phyloP scores from a whole-genome alignment of 2,329 filamentous ascomycete genomes.

The Curvularia verruculosa region DNA sequence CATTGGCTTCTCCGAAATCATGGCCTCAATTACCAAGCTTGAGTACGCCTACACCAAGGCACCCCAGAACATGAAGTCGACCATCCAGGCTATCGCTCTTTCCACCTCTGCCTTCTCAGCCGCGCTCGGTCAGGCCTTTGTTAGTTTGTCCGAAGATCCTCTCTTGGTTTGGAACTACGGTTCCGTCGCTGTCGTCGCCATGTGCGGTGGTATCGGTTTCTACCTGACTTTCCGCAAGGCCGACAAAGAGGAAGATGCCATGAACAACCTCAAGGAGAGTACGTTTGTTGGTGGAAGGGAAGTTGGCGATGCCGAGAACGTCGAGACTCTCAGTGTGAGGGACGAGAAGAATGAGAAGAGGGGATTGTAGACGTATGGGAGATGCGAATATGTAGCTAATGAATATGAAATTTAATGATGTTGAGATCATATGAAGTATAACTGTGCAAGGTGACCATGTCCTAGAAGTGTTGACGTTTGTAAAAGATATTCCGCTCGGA shows the following conservation, averaged over 20 bases:
- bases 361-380: slow-evolving; percentile 1
- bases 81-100: slow-evolving; percentile 44
- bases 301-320: slow-evolving; percentile 25
- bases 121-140: slow-evolving; percentile 42
- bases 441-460: background rate
- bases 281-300: slow-evolving; percentile 27
- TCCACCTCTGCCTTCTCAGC: slow-evolving; percentile 45
- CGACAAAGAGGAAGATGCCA: slow-evolving; percentile 40
- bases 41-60: slow-evolving; percentile 62
- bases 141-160: slow-evolving; percentile 41
- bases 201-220: slow-evolving; percentile 41
- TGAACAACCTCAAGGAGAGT: slow-evolving; percentile 40
- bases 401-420: background rate
- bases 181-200: slow-evolving; percentile 40
- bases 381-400: background rate
- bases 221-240: slow-evolving; percentile 42
- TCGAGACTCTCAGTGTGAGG: slow-evolving; percentile 20
- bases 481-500: no score
- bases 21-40: slow-evolving; percentile 71
- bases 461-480: background rate
- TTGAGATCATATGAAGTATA: background rate
- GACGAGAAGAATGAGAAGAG: slow-evolving; percentile 35
- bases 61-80: slow-evolving; percentile 65
- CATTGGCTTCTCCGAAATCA: slow-evolving; percentile 65
- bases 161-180: slow-evolving; percentile 44